A percentile compares a stretch with the other conserved stretches of the same genome.
phyloP scores from a whole-genome alignment of 1,284 basidiomycete species.

The Trametes hirsuta region DNA sequence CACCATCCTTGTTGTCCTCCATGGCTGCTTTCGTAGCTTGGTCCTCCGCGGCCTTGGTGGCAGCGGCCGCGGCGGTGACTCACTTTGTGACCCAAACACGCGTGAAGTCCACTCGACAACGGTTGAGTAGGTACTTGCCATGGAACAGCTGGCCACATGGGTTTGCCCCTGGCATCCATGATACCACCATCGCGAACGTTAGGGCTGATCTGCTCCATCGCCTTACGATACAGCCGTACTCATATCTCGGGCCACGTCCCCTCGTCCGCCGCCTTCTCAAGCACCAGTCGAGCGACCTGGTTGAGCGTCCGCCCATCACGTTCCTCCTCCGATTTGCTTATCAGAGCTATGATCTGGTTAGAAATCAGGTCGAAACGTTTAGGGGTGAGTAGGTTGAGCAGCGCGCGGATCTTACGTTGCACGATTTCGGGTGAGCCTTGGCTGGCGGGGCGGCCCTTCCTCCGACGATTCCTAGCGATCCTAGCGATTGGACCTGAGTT shows the following conservation, averaged over 20 bases:
- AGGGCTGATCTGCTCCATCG: conserved; percentile 69
- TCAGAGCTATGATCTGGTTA: conserved; percentile 65
- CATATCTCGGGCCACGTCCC: conserved; percentile 26
- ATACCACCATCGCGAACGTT: conserved; percentile 88
- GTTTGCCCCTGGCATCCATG: conserved; percentile 76
- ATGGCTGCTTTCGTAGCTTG: conserved; percentile 63
- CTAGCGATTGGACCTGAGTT: no score
- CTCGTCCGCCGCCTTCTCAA: conserved; percentile 85
- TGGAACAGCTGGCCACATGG: conserved; percentile 88
- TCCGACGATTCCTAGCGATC: no score
- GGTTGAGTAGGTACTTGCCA: conserved; percentile 64
- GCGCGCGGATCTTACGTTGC: conserved; percentile 30
- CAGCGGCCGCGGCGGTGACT: conserved; percentile 37
- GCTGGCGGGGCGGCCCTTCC: no score
- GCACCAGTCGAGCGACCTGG: conserved; percentile 93
- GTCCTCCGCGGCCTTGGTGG: conserved; percentile 48
- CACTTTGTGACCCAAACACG: conserved; percentile 45
- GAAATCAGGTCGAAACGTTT: conserved; percentile 93
- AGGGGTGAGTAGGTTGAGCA: conserved; percentile 97
- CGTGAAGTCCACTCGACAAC: conserved; percentile 53
- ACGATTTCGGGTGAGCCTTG: no score
- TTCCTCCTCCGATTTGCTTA: conserved; percentile 92
- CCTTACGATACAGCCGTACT: conserved; percentile 51
- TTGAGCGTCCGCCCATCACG: conserved; percentile 92
- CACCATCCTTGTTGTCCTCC: conserved; percentile 57